A percentile compares a stretch with the other conserved stretches of the same genome.
Evolutionary conservation across 441 rosid genomes (phyloP).

Genomic region (Populus trichocarpa): DNA sequence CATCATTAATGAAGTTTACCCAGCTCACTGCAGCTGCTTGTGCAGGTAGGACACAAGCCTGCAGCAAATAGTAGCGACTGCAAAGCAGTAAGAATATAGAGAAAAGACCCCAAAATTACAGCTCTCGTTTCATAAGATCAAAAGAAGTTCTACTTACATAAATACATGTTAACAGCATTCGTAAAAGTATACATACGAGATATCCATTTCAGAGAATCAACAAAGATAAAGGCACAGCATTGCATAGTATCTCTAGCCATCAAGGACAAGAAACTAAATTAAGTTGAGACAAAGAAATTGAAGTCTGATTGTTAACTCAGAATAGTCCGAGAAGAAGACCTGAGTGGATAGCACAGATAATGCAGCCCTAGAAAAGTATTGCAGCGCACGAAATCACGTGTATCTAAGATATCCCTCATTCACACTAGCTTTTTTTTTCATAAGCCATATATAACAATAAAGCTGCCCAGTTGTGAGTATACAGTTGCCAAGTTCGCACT

Average conservation of each 20-base stretch:
- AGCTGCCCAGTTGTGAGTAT: neutral
- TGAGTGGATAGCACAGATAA: conserved; percentile 87
- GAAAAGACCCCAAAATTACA: conserved; percentile 17
- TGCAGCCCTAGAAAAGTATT: conserved; percentile 80
- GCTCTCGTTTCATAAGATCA: neutral
- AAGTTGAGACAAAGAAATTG: neutral
- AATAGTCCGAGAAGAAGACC: conserved; percentile 44
- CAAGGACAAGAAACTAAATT: neutral
- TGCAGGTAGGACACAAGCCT: conserved; percentile 92
- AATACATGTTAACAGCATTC: neutral
- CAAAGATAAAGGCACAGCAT: neutral
- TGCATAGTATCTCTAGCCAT: too few species aligned
- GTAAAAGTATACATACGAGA: too few species aligned
- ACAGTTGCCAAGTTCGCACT: neutral
- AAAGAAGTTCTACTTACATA: neutral
- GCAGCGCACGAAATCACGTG: conserved; percentile 85
- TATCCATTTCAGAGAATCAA: neutral
- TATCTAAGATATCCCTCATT: conserved; percentile 90
- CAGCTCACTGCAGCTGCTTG: conserved; percentile 98
- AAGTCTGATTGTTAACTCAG: neutral
- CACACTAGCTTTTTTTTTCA: conserved; percentile 44
- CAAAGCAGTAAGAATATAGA: conserved; percentile 45
- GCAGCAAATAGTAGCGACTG: conserved; percentile 98
- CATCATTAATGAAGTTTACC: conserved; percentile 48
- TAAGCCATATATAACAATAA: neutral